Evolutionary conservation across 441 rosid species (phyloP).

Genomic region (Manihot esculenta): DNA sequence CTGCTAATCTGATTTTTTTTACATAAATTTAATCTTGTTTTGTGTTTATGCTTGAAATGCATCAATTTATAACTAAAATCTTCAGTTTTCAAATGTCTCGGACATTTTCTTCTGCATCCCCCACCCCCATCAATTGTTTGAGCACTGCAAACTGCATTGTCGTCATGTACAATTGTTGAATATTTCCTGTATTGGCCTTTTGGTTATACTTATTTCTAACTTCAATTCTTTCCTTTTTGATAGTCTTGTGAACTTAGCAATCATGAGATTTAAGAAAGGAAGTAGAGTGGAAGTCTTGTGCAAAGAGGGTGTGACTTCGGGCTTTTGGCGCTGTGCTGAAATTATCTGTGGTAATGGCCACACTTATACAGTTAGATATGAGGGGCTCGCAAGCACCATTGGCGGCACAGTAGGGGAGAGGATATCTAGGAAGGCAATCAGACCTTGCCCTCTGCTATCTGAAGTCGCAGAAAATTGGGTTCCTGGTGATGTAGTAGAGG

Average conservation of each 20-base stretch:
- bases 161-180: neutral
- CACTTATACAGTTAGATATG: conserved; percentile 56
- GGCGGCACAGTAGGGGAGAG: conserved; percentile 34
- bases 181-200: neutral
- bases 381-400: conserved; percentile 25
- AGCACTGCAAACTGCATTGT: neutral
- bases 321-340: conserved; percentile 79
- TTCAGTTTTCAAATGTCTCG: neutral
- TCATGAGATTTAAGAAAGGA: conserved; percentile 65
- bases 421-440: conserved; percentile 53
- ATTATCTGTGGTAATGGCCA: conserved; percentile 66
- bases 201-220: conserved; percentile 13
- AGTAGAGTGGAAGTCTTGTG: conserved; percentile 69
- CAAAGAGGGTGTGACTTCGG: conserved; percentile 51
- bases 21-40: neutral
- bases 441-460: conserved; percentile 60
- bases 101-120: neutral
- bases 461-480: conserved; percentile 45
- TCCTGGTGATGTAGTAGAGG: conserved; percentile 81
- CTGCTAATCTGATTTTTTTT: neutral
- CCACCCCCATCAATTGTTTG: conserved; percentile 6
- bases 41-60: neutral
- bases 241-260: conserved; percentile 28
- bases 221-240: conserved; percentile 10
- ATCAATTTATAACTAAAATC: neutral